phyloP scores from a whole-genome alignment of 495 filamentous ascomycete species.

The Staphylotrichum longicolle region DNA sequence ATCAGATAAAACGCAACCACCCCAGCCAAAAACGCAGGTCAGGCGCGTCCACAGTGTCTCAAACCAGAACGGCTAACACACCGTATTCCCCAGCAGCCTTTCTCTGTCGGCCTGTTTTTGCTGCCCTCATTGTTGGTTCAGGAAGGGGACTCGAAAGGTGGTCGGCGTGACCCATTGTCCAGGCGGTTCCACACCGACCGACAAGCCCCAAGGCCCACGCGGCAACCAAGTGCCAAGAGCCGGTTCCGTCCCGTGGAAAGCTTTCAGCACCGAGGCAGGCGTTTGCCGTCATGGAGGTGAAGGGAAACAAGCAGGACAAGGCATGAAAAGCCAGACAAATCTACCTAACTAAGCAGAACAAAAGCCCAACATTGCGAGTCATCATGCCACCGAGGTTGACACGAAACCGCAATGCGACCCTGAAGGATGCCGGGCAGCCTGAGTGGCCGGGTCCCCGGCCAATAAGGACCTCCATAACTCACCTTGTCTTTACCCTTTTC shows the following conservation, averaged over 20 bases:
- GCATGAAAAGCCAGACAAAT: too few relatives aligned
- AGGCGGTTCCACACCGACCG: not conserved
- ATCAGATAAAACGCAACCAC: conserved; percentile 3
- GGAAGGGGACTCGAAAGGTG: not conserved
- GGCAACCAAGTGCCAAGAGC: conserved; percentile 4
- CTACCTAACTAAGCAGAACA: not conserved
- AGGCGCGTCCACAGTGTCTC: not conserved
- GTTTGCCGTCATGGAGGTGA: too few relatives aligned
- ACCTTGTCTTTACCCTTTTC: too few relatives aligned
- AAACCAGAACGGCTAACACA: not conserved
- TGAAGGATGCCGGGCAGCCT: conserved; percentile 4
- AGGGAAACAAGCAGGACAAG: not conserved
- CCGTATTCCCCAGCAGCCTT: not conserved
- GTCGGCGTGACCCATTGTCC: conserved; percentile 1
- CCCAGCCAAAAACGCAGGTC: not conserved
- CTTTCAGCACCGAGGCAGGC: not conserved
- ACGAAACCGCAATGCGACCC: conserved; percentile 13
- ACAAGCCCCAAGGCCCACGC: not conserved
- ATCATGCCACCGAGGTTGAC: conserved; percentile 11
- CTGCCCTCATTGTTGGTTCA: conserved; percentile 1
- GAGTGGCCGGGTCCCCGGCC: conserved; percentile 7
- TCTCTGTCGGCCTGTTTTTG: not conserved
- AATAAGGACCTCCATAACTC: too few relatives aligned
- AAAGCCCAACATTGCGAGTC: conserved; percentile 12
- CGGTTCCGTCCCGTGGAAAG: not conserved